Evolutionary conservation across 768 basidiomycete genomes (phyloP), one percentile per base, ranked within the genome.

Genomic region (Leccinum incarnatum): DNA sequence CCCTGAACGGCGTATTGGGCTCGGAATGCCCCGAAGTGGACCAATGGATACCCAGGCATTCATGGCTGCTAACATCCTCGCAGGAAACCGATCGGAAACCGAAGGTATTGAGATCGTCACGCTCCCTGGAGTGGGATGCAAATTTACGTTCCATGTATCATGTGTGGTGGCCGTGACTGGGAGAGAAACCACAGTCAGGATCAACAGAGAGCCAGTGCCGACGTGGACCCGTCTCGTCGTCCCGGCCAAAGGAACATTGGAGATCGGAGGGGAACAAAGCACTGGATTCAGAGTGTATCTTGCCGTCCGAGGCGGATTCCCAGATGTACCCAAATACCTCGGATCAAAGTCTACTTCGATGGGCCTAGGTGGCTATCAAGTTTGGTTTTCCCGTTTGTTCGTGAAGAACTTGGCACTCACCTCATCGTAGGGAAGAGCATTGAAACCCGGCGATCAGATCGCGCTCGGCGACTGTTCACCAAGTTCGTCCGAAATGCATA

Each of bases 291-390:
- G 87, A 50, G 71, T 71, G 3, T 88, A 89, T 61, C 59, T 89
- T 32, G 78, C 80, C 12, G 66, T 88, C 23, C 74, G 76, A 36
- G 87, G 85, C 2, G 87, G 87, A 0, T 81, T 89, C 59, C 86
- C 86, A 0, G 75, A 74, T 15, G 72, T 86, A 2, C 81, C 84
- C 34, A 5, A 57, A 5, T 88, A 85, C 65, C 74, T 88, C 2
- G 85, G 81, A 4, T 85, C 84, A 0, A 88, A 88, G 71, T 83
- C 84, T 5, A 86, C 87, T 21, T 85, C 82, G 1, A 78, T 85
- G 77, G 81, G 83, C 14, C 62, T 85, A 11, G 85, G 85, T 46
- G 83, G 85, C 2, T 85, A 83, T 66, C 85, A 84, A 51, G 73
- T 56, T 23, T 17, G 11, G 2, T 14, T 8, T 57, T 17, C 42